These are phyloP conservation scores for Fusarium buharicum DNA, from an alignment of 2,329 filamentous ascomycete genomes.

Conservation along the genomic window DNA sequence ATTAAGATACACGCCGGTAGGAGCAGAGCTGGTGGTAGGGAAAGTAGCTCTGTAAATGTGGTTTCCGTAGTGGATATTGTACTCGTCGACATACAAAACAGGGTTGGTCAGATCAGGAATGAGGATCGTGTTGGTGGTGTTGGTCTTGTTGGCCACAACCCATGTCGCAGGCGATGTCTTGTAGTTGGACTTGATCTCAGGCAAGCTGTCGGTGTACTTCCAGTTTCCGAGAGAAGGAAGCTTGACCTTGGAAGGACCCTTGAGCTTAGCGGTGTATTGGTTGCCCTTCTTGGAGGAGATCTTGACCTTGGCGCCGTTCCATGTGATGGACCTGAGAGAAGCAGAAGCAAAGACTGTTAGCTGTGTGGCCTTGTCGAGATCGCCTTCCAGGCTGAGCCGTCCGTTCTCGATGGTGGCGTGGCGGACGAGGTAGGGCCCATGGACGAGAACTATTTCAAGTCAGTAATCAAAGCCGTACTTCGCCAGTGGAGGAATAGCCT, in stretches of 20 bases:
- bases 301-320: constrained; percentile 58
- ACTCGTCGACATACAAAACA: constrained; percentile 67
- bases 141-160: constrained; percentile 61
- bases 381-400: constrained; percentile 57
- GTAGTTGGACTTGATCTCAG: constrained; percentile 58
- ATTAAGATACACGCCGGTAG: constrained; percentile 60
- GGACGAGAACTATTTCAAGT: constrained; percentile 56
- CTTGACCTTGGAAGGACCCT: constrained; percentile 44
- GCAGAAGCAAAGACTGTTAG: constrained; percentile 61
- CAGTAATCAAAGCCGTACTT: background rate
- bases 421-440: constrained; percentile 64
- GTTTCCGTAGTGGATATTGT: constrained; percentile 64
- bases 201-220: constrained; percentile 60
- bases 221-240: constrained; percentile 57
- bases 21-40: constrained; percentile 49
- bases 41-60: constrained; percentile 67
- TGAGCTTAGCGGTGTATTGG: constrained; percentile 44
- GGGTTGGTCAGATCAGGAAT: constrained; percentile 62
- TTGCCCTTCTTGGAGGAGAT: constrained; percentile 45
- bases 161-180: constrained; percentile 56
- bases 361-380: constrained; percentile 54
- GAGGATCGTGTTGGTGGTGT: constrained; percentile 57
- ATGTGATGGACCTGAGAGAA: constrained; percentile 57
- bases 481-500: constrained; percentile 11
- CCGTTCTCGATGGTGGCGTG: constrained; percentile 52